phyloP scores from a whole-genome alignment of 2,329 filamentous ascomycete genomes.

The Aotearoamyces nothofagi region DNA sequence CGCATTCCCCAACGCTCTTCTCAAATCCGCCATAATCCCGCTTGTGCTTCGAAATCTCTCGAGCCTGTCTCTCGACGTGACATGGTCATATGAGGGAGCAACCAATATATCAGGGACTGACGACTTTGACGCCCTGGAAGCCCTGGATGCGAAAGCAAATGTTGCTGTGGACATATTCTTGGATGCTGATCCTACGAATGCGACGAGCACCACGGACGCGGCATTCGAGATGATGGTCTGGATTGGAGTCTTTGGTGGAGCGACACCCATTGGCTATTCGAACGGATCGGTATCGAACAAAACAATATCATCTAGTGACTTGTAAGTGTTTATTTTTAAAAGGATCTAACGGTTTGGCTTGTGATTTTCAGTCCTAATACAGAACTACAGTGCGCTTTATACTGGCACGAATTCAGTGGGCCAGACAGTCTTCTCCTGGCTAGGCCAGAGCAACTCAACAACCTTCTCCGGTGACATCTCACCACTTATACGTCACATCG shows the following conservation, averaged over 20 bases:
- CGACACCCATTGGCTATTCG: slow-evolving; percentile 28
- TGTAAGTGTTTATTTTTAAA: too few relatives aligned
- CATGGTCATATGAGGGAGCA: slow-evolving; percentile 32
- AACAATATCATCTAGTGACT: slow-evolving; percentile 2
- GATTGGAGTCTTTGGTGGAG: slow-evolving; percentile 31
- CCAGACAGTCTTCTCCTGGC: not conserved
- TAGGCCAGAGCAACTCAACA: not conserved
- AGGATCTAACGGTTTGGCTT: too few relatives aligned
- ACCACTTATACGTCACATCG: not conserved
- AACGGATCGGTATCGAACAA: slow-evolving; percentile 1
- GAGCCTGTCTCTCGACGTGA: slow-evolving; percentile 27
- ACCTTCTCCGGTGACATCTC: not conserved
- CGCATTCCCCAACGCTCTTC: slow-evolving; percentile 29
- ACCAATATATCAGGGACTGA: slow-evolving; percentile 23
- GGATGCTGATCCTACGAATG: slow-evolving; percentile 25
- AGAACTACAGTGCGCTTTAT: not conserved
- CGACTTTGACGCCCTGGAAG: slow-evolving; percentile 16
- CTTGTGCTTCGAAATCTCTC: slow-evolving; percentile 23
- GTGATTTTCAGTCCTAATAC: too few relatives aligned
- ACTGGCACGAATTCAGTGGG: not conserved
- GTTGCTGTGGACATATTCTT: slow-evolving; percentile 45
- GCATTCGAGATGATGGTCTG: slow-evolving; percentile 41
- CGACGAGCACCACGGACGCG: slow-evolving; percentile 23
- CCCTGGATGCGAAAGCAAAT: slow-evolving; percentile 32
- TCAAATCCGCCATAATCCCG: slow-evolving; percentile 29